These are phyloP conservation scores for Ustilago loliicola DNA, from an alignment of 1,284 basidiomycete genomes.

Conservation along the genomic window DNA sequence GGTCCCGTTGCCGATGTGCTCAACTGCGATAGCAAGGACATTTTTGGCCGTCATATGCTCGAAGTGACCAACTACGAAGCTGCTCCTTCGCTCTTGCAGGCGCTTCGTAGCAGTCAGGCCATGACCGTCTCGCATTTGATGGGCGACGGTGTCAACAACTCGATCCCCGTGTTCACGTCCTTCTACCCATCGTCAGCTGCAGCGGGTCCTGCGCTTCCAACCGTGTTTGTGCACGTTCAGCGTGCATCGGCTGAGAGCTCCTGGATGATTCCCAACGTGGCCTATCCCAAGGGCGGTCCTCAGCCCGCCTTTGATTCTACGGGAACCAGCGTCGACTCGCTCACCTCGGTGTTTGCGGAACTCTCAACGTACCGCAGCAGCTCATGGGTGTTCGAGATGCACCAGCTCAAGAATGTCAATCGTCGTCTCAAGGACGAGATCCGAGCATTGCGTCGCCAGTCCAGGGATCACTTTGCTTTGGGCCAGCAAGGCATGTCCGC, in stretches of 20 bases:
- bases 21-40: slow-evolving; percentile 44
- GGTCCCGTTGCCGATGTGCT: slow-evolving; percentile 52
- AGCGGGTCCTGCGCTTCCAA: slow-evolving; percentile 46
- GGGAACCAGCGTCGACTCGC: slow-evolving; percentile 47
- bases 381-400: slow-evolving; percentile 66
- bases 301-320: slow-evolving; percentile 48
- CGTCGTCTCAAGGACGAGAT: slow-evolving; percentile 63
- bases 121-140: slow-evolving; percentile 58
- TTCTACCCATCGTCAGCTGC: slow-evolving; percentile 61
- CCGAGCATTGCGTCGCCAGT: slow-evolving; percentile 52
- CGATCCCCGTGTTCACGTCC: slow-evolving; percentile 56
- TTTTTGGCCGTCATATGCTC: slow-evolving; percentile 57
- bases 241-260: slow-evolving; percentile 44
- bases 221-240: slow-evolving; percentile 60
- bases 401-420: slow-evolving; percentile 66
- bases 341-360: slow-evolving; percentile 62
- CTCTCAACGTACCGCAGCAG: slow-evolving; percentile 58
- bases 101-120: slow-evolving; percentile 50
- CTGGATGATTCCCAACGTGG: slow-evolving; percentile 55
- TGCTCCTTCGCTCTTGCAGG: slow-evolving; percentile 54
- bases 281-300: slow-evolving; percentile 51
- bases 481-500: slow-evolving; percentile 11
- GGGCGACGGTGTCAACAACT: slow-evolving; percentile 47
- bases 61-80: slow-evolving; percentile 60
- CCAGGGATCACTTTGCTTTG: slow-evolving; percentile 31